Evolutionary conservation across 768 basidiomycete species (phyloP), one percentile per base, ranked within the genome.

Genomic region (Hortiboletus campestris): DNA sequence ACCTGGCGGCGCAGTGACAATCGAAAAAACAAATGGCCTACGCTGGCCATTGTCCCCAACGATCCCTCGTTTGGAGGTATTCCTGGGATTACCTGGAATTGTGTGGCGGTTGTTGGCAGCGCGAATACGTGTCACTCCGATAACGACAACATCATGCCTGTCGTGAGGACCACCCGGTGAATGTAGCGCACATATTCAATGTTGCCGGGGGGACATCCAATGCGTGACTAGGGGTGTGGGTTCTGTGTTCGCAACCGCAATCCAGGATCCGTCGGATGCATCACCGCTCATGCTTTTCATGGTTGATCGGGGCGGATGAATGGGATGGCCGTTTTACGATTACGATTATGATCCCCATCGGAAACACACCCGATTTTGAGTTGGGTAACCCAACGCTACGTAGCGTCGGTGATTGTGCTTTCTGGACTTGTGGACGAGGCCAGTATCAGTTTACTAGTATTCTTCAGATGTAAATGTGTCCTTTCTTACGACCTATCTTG

Each of bases 21-120:
- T 75, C 43, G 45, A 66, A 44, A 63, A 58, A 32, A 32, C n/a
- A 71, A 67, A 58, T 75, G 59, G 63, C 47, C 63, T 13, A 71
- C 68, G 20, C 66, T 75, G 57, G 68, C 65, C 2, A 62, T 65
- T 35, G 64, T 74, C 45, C 73, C 70, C 39, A 56, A 59, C 32
- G 73, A 69, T 68, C 72, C 74, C 19, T 55, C 59, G 16, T 55
- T 75, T 47, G 73, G 74, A 35, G 73, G 64, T 16, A 39, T 58
- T 20, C 56, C 57, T 8, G 59, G 45, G 20, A 31, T 60, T 42
- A 49, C 52, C 7, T 85, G 72, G 67, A 77, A 82, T 67, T 71
- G 20, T 87, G 84, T 57, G 83, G 84, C n/a, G 75, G 78, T 34
- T 86, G 85, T 69, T 87, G 82, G 82, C 53, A 76, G 55, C 65